phyloP scores from a whole-genome alignment of 495 filamentous ascomycete species.

The Articulospora tetracladia region DNA sequence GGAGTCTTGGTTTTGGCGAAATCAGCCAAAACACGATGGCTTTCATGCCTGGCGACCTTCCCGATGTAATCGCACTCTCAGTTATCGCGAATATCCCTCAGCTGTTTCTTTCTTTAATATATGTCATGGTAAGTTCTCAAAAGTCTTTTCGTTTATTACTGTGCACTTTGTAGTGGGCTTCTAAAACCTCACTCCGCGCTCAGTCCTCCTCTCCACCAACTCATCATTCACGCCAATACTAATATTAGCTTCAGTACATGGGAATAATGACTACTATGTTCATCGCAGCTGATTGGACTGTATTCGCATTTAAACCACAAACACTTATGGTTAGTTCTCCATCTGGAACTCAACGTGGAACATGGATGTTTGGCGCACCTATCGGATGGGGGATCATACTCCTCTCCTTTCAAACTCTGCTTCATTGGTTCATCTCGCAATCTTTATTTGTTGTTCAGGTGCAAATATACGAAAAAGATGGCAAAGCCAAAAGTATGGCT shows the following conservation, averaged over 20 bases:
- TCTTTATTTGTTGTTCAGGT: slow-evolving; percentile 10
- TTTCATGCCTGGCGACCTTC: neutral
- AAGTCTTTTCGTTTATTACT: neutral
- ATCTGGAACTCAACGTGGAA: slow-evolving; percentile 2
- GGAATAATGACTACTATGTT: slow-evolving; percentile 14
- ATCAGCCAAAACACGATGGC: slow-evolving; percentile 9
- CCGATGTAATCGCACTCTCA: neutral
- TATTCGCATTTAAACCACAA: slow-evolving; percentile 11
- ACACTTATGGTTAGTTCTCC: slow-evolving; percentile 8
- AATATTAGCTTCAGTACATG: slow-evolving; percentile 6
- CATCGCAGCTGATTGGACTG: slow-evolving; percentile 5
- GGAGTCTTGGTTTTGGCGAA: slow-evolving; percentile 2
- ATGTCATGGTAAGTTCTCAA: neutral
- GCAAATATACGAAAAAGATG: slow-evolving; percentile 4
- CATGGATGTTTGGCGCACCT: slow-evolving; percentile 11
- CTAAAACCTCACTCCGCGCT: neutral
- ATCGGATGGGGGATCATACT: slow-evolving; percentile 2
- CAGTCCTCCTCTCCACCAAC: too few species aligned
- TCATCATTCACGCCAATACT: too few species aligned
- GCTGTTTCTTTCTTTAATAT: slow-evolving; percentile 4
- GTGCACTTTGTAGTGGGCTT: neutral
- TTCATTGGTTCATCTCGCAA: slow-evolving; percentile 15
- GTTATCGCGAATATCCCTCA: slow-evolving; percentile 9
- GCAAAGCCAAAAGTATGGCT: neutral
- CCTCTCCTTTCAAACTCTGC: slow-evolving; percentile 1